phyloP scores from a whole-genome alignment of 306 rosid genomes.

The Gastrolobium bilobum region DNA sequence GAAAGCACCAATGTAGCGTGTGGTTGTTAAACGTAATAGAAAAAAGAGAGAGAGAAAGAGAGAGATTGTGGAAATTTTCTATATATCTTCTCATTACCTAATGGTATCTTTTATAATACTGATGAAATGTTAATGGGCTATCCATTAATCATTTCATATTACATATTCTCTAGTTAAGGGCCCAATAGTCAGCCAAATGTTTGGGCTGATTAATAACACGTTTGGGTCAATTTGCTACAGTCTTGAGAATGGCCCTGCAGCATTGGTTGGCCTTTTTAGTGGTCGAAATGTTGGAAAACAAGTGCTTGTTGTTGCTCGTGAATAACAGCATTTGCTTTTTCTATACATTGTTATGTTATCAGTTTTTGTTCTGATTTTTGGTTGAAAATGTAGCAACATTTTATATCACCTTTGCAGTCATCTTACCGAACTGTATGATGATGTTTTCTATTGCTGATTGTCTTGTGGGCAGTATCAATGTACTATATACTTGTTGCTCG shows the following conservation, averaged over 20 bases:
- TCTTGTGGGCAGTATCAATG: neutral
- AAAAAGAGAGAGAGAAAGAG: too few species aligned
- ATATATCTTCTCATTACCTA: too few species aligned
- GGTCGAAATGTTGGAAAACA: conserved; percentile 54
- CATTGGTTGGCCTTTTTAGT: conserved; percentile 52
- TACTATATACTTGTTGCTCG: conserved; percentile 46
- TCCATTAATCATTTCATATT: too few species aligned
- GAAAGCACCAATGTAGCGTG: too few species aligned
- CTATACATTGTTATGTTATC: neutral
- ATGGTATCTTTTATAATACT: too few species aligned
- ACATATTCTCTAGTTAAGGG: too few species aligned
- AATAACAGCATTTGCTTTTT: neutral
- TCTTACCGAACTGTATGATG: neutral
- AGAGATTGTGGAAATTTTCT: too few species aligned
- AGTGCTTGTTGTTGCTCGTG: conserved; percentile 50
- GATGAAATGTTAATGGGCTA: too few species aligned
- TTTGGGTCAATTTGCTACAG: too few species aligned
- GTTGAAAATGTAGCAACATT: neutral
- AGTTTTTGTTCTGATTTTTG: neutral
- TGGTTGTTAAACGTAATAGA: too few species aligned
- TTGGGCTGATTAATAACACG: too few species aligned
- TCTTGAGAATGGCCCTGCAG: conserved; percentile 55
- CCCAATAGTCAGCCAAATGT: too few species aligned
- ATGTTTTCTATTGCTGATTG: neutral
- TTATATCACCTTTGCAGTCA: neutral